phyloP scores from a whole-genome alignment of 306 rosid species.

The Rosa persica region DNA sequence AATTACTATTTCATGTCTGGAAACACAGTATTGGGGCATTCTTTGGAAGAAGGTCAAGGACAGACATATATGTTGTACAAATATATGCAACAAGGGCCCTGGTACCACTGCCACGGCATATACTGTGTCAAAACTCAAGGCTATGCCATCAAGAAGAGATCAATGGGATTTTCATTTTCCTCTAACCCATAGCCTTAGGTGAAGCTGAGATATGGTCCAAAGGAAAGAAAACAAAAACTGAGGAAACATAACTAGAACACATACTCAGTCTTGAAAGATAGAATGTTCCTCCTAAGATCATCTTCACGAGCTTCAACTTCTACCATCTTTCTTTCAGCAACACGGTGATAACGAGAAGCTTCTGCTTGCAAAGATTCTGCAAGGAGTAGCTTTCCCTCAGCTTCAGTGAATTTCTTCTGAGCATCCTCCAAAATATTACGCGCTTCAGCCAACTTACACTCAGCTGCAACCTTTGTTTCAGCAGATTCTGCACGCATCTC shows the following conservation, averaged over 20 bases:
- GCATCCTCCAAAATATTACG: constrained; percentile 61
- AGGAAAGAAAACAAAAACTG: background rate
- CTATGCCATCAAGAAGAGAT: background rate
- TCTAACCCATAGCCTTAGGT: background rate
- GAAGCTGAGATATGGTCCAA: constrained; percentile 1
- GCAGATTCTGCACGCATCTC: constrained; percentile 94
- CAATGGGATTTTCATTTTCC: constrained; percentile 1
- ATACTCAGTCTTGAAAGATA: constrained; percentile 80
- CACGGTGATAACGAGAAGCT: constrained; percentile 56
- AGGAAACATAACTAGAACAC: constrained; percentile 22
- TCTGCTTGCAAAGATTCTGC: constrained; percentile 80
- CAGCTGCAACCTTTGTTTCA: constrained; percentile 89
- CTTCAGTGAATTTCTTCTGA: constrained; percentile 58
- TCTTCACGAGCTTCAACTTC: constrained; percentile 96
- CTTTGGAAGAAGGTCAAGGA: background rate
- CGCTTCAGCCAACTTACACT: constrained; percentile 75
- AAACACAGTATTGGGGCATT: background rate
- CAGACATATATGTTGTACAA: background rate
- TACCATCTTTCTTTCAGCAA: constrained; percentile 82
- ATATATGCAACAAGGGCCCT: background rate
- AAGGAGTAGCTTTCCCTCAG: constrained; percentile 64
- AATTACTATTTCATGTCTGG: background rate
- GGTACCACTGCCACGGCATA: background rate
- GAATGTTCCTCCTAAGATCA: constrained; percentile 70
- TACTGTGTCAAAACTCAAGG: too few relatives aligned